Percentiles rank a stretch among this genome's conserved stretches.
These are phyloP conservation scores for Cladobotryum mycophilum DNA, from an alignment of 2,329 filamentous ascomycete genomes.

Conservation along the genomic window DNA sequence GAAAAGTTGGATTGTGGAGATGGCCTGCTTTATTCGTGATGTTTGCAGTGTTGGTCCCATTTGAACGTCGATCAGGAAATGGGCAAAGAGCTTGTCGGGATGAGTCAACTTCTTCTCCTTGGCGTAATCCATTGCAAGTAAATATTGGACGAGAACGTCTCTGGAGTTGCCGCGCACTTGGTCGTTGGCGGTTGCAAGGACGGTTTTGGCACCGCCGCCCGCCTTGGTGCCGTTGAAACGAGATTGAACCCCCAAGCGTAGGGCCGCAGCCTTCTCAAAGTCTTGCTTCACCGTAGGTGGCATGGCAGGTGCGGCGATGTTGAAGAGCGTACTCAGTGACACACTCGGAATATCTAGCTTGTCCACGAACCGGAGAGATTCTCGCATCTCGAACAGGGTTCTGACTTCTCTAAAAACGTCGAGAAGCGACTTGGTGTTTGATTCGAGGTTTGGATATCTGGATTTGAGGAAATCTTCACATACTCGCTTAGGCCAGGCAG, in stretches of 20 bases:
- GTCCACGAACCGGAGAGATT: neutral
- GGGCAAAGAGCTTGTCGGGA: neutral
- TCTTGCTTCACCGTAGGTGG: neutral
- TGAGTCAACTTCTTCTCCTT: neutral
- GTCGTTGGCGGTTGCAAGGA: neutral
- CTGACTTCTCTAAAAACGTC: neutral
- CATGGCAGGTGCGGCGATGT: neutral
- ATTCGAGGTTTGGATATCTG: neutral
- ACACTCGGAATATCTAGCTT: neutral
- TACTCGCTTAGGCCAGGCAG: neutral
- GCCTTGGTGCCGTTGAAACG: neutral
- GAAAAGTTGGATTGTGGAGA: conserved; percentile 13
- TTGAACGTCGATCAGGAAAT: conserved; percentile 13
- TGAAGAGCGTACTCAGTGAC: neutral
- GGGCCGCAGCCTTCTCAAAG: neutral
- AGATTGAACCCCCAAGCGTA: neutral
- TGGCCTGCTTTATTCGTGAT: conserved; percentile 13
- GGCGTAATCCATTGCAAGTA: neutral
- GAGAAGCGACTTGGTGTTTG: neutral
- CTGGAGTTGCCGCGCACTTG: neutral
- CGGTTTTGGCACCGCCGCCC: neutral
- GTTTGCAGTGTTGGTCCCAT: conserved; percentile 12
- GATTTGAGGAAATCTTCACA: neutral
- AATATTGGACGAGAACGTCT: neutral
- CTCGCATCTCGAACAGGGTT: neutral